Evolutionary conservation across 176 grass and related monocot genomes (phyloP).

Genomic region (Coix lacrymajobi): DNA sequence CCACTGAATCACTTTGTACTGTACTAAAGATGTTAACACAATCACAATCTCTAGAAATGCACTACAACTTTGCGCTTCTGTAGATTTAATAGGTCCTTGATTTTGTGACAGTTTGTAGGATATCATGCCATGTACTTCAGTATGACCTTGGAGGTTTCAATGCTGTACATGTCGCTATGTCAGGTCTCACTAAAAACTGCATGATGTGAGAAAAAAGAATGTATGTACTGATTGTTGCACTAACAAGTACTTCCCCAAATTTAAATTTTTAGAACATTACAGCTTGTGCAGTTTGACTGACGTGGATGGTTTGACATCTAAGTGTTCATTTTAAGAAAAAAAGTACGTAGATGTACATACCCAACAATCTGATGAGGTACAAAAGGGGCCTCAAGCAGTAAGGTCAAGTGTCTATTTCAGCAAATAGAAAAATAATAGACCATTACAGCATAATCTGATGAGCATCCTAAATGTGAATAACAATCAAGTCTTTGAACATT

Average conservation of each 20-base stretch:
- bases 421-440: not conserved
- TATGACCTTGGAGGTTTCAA: not conserved
- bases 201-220: not conserved
- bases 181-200: not conserved
- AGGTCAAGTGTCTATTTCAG: not conserved
- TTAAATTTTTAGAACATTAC: slow-evolving; percentile 3
- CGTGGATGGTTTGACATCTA: not conserved
- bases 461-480: not conserved
- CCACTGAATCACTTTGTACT: not conserved
- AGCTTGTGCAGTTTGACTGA: not conserved
- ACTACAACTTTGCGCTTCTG: not conserved
- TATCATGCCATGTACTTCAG: not conserved
- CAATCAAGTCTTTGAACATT: not conserved
- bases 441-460: not conserved
- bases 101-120: not conserved
- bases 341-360: not conserved
- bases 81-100: not conserved
- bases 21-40: not conserved
- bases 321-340: not conserved
- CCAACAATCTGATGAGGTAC: not conserved
- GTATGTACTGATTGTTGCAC: not conserved
- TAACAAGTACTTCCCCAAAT: not conserved
- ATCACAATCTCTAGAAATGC: not conserved
- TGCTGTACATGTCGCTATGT: not conserved
- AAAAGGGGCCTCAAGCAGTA: not conserved